These are phyloP conservation scores for Parmelia sp. DNA, from an alignment of 495 filamentous ascomycete species.

Conservation along the genomic window DNA sequence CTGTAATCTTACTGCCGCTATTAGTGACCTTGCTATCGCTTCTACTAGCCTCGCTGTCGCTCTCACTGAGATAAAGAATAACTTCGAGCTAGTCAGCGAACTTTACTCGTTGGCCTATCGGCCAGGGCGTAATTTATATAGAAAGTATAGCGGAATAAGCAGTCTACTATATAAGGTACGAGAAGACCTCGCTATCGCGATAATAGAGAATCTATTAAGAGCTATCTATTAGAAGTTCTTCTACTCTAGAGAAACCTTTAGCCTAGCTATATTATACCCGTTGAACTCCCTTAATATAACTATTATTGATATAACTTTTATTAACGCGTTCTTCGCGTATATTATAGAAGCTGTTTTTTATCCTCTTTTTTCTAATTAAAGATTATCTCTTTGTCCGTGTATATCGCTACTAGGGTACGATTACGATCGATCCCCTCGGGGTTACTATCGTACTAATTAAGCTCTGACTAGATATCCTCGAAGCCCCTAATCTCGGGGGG, in stretches of 20 bases:
- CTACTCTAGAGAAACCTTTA: no score
- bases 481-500: not conserved
- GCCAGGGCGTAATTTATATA: not conserved
- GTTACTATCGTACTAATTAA: not conserved
- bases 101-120: not conserved
- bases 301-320: no score
- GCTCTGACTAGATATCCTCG: not conserved
- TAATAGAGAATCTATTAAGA: no score
- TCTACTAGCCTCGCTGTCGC: not conserved
- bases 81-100: not conserved
- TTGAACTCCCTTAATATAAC: no score
- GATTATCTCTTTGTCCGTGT: no score
- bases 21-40: not conserved
- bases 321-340: no score
- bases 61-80: not conserved
- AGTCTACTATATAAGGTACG: no score
- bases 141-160: not conserved
- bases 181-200: no score
- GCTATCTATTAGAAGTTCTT: not conserved
- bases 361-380: no score
- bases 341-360: no score
- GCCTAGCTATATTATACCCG: no score
- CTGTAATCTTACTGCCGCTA: not conserved
- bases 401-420: no score
- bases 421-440: constrained; percentile 2